Evolutionary conservation across 345 rosid species (phyloP).

Genomic region (Anacardium occidentale): DNA sequence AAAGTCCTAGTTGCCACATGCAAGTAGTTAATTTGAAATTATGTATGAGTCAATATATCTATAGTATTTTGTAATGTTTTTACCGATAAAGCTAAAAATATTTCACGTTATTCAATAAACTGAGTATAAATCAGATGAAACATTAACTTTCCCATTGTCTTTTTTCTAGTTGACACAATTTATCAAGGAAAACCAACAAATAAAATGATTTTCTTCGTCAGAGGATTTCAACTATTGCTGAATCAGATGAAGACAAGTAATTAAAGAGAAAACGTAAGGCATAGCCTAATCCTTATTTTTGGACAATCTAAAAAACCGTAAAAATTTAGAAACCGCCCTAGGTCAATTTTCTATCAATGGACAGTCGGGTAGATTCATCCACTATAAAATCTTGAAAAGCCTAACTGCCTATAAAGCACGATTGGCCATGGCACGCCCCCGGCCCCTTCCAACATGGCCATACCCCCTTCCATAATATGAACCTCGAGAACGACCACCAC

Average conservation of each 20-base stretch:
- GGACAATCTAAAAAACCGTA: background rate
- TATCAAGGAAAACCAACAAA: background rate
- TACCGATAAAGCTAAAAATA: too few relatives aligned
- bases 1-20: conserved; percentile 57
- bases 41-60: too few relatives aligned
- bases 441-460: conserved; percentile 38
- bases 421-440: conserved; percentile 30
- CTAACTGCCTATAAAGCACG: conserved; percentile 22
- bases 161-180: background rate
- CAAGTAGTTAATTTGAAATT: conserved; percentile 37
- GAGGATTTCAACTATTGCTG: too few relatives aligned
- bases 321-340: conserved; percentile 12
- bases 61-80: too few relatives aligned
- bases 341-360: background rate
- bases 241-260: background rate
- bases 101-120: too few relatives aligned
- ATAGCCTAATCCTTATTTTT: background rate
- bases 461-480: conserved; percentile 45
- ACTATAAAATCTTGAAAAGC: conserved; percentile 8
- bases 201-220: background rate
- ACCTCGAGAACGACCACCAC: conserved; percentile 46
- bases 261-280: background rate
- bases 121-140: too few relatives aligned
- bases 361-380: background rate
- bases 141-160: too few relatives aligned